These are phyloP conservation scores for Penicillium olsonii DNA, from an alignment of 2,329 filamentous ascomycete species.

Conservation along the genomic window DNA sequence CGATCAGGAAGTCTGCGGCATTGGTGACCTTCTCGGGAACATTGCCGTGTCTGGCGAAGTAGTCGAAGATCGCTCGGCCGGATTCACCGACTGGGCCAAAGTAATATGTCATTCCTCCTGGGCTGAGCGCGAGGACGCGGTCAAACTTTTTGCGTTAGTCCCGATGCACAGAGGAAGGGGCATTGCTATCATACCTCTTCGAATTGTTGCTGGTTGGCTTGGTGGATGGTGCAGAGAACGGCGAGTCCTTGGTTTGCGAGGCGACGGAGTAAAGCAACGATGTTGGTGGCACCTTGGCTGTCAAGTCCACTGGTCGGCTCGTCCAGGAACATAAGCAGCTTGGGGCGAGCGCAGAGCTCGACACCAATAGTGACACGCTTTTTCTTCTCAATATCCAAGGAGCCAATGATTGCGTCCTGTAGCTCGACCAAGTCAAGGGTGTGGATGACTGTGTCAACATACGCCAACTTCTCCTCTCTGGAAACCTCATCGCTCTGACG, in stretches of 20 bases:
- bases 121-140: slow-evolving; percentile 67
- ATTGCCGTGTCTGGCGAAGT: slow-evolving; percentile 63
- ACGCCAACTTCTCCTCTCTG: slow-evolving; percentile 59
- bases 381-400: slow-evolving; percentile 64
- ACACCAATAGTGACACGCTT: slow-evolving; percentile 71
- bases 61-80: slow-evolving; percentile 62
- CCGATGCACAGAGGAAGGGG: neutral
- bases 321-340: slow-evolving; percentile 66
- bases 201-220: slow-evolving; percentile 65
- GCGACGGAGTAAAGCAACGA: slow-evolving; percentile 64
- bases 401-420: slow-evolving; percentile 62
- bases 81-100: slow-evolving; percentile 67
- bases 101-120: slow-evolving; percentile 66
- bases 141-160: slow-evolving; percentile 58
- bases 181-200: slow-evolving; percentile 29
- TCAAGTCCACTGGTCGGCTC: slow-evolving; percentile 68
- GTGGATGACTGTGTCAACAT: slow-evolving; percentile 63
- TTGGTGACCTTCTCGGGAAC: slow-evolving; percentile 62
- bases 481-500: slow-evolving; percentile 55
- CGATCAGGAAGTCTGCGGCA: slow-evolving; percentile 62
- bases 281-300: slow-evolving; percentile 64
- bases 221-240: slow-evolving; percentile 70
- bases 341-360: slow-evolving; percentile 66
- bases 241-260: slow-evolving; percentile 63
- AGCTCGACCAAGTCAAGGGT: slow-evolving; percentile 61